Evolutionary conservation across 148 eudicot species (phyloP).

Genomic region (Selenicereus undatus): DNA sequence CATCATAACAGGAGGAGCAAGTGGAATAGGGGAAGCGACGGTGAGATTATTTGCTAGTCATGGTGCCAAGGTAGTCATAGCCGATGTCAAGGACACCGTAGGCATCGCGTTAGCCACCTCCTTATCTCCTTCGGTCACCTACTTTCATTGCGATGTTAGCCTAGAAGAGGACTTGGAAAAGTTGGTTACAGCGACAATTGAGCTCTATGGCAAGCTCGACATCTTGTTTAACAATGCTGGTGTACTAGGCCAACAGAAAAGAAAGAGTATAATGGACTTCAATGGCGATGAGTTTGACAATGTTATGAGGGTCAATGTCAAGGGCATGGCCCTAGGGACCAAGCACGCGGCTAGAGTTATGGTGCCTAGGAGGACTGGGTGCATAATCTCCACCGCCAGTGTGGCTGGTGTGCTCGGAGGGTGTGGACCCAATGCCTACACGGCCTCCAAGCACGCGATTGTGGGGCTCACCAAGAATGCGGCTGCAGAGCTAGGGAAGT

Average conservation of each 20-base stretch:
- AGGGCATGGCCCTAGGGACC: conserved; percentile 36
- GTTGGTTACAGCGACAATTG: conserved; percentile 17
- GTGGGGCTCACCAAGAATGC: conserved; percentile 40
- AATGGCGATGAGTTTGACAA: conserved; percentile 31
- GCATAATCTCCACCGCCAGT: conserved; percentile 38
- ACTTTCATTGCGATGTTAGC: conserved; percentile 44
- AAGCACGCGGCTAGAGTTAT: conserved; percentile 41
- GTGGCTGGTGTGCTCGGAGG: conserved; percentile 44
- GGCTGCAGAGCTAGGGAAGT: conserved; percentile 33
- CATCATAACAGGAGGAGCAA: conserved; percentile 72
- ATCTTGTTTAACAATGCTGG: conserved; percentile 47
- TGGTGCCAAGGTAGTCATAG: conserved; percentile 65
- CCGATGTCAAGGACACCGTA: conserved; percentile 49
- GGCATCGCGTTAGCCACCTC: conserved; percentile 41
- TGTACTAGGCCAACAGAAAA: conserved; percentile 36
- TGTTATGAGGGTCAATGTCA: conserved; percentile 31
- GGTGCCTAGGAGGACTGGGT: conserved; percentile 31
- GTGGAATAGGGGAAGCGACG: conserved; percentile 70
- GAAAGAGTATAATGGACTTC: conserved; percentile 35
- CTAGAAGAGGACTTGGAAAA: conserved; percentile 6
- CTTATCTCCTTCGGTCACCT: conserved; percentile 32
- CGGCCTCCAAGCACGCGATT: conserved; percentile 43
- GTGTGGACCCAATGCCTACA: conserved; percentile 32
- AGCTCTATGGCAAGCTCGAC: conserved; percentile 28
- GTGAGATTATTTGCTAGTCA: conserved; percentile 49